Base-by-base conservation (phyloP, 2,329 filamentous ascomycete species). In the Colletotrichum echinochloae region DNA sequence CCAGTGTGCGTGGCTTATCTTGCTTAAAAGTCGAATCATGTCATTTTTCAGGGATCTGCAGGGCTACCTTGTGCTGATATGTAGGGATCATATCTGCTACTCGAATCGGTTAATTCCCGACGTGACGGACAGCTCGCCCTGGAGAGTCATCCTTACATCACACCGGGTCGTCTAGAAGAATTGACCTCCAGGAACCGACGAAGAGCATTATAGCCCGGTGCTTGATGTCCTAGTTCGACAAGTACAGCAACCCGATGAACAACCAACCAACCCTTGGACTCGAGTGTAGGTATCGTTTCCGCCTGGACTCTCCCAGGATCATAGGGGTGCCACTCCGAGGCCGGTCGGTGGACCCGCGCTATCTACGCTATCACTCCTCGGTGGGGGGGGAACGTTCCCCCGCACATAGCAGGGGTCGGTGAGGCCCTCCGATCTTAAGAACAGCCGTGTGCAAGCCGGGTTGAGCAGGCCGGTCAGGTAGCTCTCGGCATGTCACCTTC, bases 391-490 rank as follows among this genome's bases (percentile, higher is more conserved):
- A 46, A 16, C 1, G 44, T 46, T 7, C 33, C 57, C 68, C 68
- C 68, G 68, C 64, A 63, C 52, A 35, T 20, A 30, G 41, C 68
- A 68, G 30, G 63, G 67, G 65, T 72, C 68, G 72, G 73, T 56
- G 73, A 69, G 60, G 73, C 44, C 65, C 69, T 71, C 72, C 72
- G 70, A 65, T 70, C 57, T 60, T 7, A n/a, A 35, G 57, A 23
- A 51, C 37, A 9, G 48, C 23, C 33, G 30, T 55, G 33, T 44
- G 20, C 41, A 63, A 16, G 28, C 33, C 30, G 26, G 20, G 35
- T 48, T 8, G 16, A n/a, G 16, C 6, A 56, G n/a, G 33, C n/a
- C 37, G 49, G 33, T 37, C 46, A 35, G 59, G 67, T 20, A 62
- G 14, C 26, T 63, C 39, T 33, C 28, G 64, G 52, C 52, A 61